Base-by-base conservation (phyloP, 495 filamentous ascomycete genomes). In the Penicillium angulare region DNA sequence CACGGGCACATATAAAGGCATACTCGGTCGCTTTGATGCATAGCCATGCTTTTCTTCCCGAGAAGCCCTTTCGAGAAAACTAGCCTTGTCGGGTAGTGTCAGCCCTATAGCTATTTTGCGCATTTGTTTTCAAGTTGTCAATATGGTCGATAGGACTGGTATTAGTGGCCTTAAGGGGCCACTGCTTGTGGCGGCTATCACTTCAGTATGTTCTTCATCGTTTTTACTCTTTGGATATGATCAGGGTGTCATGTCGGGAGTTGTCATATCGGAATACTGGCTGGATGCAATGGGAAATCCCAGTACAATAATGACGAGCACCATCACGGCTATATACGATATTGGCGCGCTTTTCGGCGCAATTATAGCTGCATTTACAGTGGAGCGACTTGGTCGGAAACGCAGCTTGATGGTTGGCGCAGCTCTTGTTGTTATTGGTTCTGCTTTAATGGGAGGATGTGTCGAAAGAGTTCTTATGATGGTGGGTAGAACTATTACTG, bases 341-440 rank as follows among this genome's bases (percentile, higher is more conserved):
- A 66, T 81, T 38, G 79, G 78, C 8, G 79, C 70, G 40, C 74
- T 82, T 41, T 57, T 80, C 24, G 79, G 79, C 6, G 76, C 79
- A n/a, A 60, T 81, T 9, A 49, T 58, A 3, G 68, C 74, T 7
- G 64, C 74, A 26, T 66, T 62, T n/a, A 66, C 75, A 16, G 77
- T 78, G n/a, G 79, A 80, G 46, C 43, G 53, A 3, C 64, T 81
- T 1, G 78, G 78, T 1, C 63, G 79, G 16, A 76, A 75, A 63
- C 74, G 73, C 32, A 67, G 71, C 0, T 68, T 83, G 39, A 47
- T 80, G 15, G 44, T 74, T 29, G 76, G 74, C 5, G 71, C 75
- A 3, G 55, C 60, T 0, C 71, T 82, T 20, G 75, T 82, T 68
- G 66, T 65, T 21, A 56, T 82, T 18, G 79, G 77, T 9, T 71